Conservation (phyloP, 805 yeast genomes). For the Metschnikowia continentalis region DNA sequence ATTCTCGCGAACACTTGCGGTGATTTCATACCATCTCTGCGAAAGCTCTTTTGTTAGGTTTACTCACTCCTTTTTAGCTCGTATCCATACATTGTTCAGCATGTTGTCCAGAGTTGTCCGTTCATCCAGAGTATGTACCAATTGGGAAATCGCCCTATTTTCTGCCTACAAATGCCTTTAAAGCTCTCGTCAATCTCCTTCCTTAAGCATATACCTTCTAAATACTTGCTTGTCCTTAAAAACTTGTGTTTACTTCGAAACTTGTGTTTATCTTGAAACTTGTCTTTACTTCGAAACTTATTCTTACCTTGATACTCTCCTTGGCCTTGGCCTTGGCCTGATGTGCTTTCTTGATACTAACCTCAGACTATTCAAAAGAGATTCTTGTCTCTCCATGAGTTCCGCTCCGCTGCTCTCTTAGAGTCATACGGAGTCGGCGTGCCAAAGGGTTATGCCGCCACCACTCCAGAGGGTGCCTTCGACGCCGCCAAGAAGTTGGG, state of each 20-base stretch:
- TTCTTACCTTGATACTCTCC: too few relatives aligned
- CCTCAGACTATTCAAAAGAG: conserved; percentile 47
- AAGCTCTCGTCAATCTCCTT: too few relatives aligned
- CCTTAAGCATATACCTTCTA: too few relatives aligned
- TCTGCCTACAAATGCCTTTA: neutral
- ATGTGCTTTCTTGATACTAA: conserved; percentile 14
- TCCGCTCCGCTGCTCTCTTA: conserved; percentile 86
- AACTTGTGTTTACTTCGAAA: too few relatives aligned
- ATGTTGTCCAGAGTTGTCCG: conserved; percentile 45
- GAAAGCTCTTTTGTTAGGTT: neutral
- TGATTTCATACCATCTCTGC: conserved; percentile 10
- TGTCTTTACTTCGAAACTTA: too few relatives aligned
- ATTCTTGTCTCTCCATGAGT: conserved; percentile 89
- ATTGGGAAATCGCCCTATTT: neutral
- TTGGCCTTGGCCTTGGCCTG: too few relatives aligned
- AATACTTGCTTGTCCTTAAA: too few relatives aligned
- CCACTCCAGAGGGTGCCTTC: conserved; percentile 84
- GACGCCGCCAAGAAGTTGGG: conserved; percentile 72
- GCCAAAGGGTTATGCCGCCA: conserved; percentile 88
- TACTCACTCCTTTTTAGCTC: conserved; percentile 7
- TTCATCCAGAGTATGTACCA: conserved; percentile 38
- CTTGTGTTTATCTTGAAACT: too few relatives aligned
- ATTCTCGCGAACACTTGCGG: conserved; percentile 7
- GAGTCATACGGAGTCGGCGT: conserved; percentile 82
- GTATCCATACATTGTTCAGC: conserved; percentile 6